Evolutionary conservation across 2,329 filamentous ascomycete species (phyloP).

Genomic region (Botryotinia calthae): DNA sequence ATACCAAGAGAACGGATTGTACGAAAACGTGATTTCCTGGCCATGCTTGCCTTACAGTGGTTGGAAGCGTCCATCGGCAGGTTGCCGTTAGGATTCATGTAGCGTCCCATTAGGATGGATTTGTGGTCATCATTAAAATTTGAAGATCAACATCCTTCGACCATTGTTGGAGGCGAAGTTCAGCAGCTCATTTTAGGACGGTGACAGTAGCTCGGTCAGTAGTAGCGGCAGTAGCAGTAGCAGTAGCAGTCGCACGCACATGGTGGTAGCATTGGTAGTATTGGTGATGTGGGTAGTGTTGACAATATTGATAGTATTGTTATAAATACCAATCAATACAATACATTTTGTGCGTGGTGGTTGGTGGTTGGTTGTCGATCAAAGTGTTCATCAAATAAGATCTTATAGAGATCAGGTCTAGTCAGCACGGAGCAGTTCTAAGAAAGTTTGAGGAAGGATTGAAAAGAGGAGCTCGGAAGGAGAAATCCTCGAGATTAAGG

Average conservation of each 20-base stretch:
- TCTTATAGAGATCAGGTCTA: neutral
- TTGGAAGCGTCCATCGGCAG: neutral
- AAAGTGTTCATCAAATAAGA: neutral
- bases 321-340: neutral
- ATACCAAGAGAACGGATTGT: neutral
- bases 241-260: neutral
- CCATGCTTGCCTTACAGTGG: neutral
- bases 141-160: slow-evolving; percentile 14
- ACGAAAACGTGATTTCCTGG: neutral
- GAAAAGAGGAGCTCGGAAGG: neutral
- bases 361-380: neutral
- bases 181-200: slow-evolving; percentile 4
- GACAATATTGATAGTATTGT: neutral
- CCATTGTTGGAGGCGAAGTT: neutral
- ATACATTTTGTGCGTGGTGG: neutral
- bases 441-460: neutral
- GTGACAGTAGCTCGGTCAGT: neutral
- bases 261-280: neutral
- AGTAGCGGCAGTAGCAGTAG: neutral
- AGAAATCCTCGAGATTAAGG: neutral
- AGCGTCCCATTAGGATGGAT: slow-evolving; percentile 15
- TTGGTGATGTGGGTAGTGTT: too few species aligned
- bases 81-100: slow-evolving; percentile 10
- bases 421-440: neutral
- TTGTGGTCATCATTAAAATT: slow-evolving; percentile 20